A percentile compares a stretch with the other conserved stretches of the same genome.
phyloP scores from a whole-genome alignment of 352 stramenopile genomes.

The Phytophthora sansomeana region DNA sequence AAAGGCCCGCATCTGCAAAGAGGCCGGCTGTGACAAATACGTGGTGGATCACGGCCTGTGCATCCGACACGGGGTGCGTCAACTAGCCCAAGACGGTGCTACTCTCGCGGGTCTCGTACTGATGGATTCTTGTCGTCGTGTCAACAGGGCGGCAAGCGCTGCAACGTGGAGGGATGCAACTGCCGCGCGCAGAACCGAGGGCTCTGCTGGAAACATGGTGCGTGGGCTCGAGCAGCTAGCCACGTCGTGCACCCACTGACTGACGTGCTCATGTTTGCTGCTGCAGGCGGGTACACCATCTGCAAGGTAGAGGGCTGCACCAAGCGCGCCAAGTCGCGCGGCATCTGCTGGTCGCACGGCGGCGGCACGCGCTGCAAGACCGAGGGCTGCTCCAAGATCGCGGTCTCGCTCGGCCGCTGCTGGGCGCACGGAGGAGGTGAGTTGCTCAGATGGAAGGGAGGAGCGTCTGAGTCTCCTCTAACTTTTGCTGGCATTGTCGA shows the following conservation, averaged over 20 bases:
- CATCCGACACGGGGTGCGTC: slow-evolving; percentile 30
- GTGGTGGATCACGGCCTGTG: slow-evolving; percentile 60
- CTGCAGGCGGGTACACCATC: slow-evolving; percentile 48
- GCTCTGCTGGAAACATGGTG: slow-evolving; percentile 62
- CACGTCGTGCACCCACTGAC: neutral
- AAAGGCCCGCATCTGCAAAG: slow-evolving; percentile 56
- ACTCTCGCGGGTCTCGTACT: slow-evolving; percentile 8
- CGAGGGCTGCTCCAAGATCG: slow-evolving; percentile 54
- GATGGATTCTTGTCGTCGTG: neutral
- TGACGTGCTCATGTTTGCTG: neutral
- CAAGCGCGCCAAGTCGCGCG: slow-evolving; percentile 76
- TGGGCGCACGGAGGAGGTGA: slow-evolving; percentile 43
- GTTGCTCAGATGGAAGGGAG: neutral
- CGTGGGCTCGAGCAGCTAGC: neutral
- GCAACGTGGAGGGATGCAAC: slow-evolving; percentile 53
- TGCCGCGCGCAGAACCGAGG: slow-evolving; percentile 58
- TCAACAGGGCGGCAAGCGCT: slow-evolving; percentile 53
- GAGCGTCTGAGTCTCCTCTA: neutral
- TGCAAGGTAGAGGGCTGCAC: slow-evolving; percentile 56
- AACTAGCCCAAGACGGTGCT: neutral
- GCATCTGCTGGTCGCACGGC: slow-evolving; percentile 82
- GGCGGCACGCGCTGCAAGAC: slow-evolving; percentile 65
- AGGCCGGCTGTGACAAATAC: slow-evolving; percentile 59
- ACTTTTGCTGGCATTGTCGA: slow-evolving; percentile 8
- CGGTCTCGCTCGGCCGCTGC: slow-evolving; percentile 39